Evolutionary conservation across 306 rosid species (phyloP).

Genomic region (Castanea sativa): DNA sequence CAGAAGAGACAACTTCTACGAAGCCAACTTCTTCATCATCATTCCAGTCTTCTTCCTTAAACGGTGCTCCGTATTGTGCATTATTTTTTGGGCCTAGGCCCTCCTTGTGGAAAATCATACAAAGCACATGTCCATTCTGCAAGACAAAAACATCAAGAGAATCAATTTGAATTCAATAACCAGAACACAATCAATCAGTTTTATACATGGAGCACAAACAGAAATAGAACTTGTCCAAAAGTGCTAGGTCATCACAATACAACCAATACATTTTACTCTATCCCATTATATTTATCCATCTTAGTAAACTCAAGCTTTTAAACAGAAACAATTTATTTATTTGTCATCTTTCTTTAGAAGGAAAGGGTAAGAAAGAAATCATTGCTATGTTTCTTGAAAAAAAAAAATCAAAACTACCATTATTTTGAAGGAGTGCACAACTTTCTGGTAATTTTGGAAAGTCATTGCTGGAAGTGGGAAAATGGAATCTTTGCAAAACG

Average conservation of each 20-base stretch:
- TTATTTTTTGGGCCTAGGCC: constrained; percentile 73
- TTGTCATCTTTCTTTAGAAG: background rate
- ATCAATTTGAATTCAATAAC: constrained; percentile 10
- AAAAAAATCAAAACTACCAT: background rate
- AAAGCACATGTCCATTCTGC: constrained; percentile 68
- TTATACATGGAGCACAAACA: background rate
- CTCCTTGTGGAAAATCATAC: constrained; percentile 55
- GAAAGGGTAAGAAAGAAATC: background rate
- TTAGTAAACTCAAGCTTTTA: background rate
- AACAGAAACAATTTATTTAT: background rate
- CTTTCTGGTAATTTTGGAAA: background rate
- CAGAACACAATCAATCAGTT: background rate
- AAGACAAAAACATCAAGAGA: constrained; percentile 11
- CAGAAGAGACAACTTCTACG: constrained; percentile 21
- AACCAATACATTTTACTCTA: background rate
- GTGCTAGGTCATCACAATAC: background rate
- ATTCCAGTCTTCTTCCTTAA: constrained; percentile 64
- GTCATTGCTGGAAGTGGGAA: background rate
- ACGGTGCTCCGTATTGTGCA: constrained; percentile 63
- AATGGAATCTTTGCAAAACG: background rate
- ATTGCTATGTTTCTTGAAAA: no score
- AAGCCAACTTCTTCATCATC: constrained; percentile 37
- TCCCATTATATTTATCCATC: background rate
- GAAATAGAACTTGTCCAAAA: background rate
- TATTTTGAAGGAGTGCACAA: background rate